Conservation (phyloP, 2,329 filamentous ascomycete genomes). For the Aspergillus fijiensis region DNA sequence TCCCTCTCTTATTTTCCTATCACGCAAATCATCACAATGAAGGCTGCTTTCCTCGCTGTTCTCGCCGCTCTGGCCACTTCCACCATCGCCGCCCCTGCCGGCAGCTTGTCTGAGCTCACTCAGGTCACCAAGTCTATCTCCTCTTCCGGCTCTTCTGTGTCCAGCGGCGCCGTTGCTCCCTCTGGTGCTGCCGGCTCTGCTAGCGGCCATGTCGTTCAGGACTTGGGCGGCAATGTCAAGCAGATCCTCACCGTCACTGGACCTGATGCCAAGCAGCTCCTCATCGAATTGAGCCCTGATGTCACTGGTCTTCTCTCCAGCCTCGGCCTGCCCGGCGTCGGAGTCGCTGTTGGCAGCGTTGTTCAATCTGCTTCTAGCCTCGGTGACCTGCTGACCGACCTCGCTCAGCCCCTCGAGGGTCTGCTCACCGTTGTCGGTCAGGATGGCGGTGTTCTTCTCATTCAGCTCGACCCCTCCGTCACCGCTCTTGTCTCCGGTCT, state of each 20-base stretch:
- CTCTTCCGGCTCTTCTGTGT: conserved; percentile 13
- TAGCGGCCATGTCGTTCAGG: conserved; percentile 28
- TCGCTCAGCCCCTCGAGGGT: conserved; percentile 24
- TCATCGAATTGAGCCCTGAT: conserved; percentile 33
- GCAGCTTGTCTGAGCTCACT: conserved; percentile 13
- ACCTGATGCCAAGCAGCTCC: conserved; percentile 26
- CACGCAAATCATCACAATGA: conserved; percentile 23
- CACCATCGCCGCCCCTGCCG: conserved; percentile 24
- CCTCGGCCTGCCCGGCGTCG: conserved; percentile 29
- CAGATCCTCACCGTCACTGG: conserved; percentile 31
- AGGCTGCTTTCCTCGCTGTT: conserved; percentile 25
- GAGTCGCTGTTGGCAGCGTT: conserved; percentile 27
- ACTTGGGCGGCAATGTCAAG: conserved; percentile 30
- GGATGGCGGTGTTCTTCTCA: conserved; percentile 31
- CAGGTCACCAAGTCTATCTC: conserved; percentile 16
- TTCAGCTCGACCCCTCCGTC: conserved; percentile 30
- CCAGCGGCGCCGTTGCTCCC: conserved; percentile 8
- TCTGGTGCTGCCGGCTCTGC: conserved; percentile 13
- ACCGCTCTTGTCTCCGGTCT: conserved; percentile 29
- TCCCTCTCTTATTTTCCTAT: conserved; percentile 14
- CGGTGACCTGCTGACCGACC: conserved; percentile 28
- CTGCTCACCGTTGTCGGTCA: conserved; percentile 33
- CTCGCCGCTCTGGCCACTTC: conserved; percentile 26
- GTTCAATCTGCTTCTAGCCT: conserved; percentile 28
- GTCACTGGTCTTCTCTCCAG: conserved; percentile 29